Conservation (phyloP, 2,329 filamentous ascomycete species). For the Sporothrix humicola region DNA sequence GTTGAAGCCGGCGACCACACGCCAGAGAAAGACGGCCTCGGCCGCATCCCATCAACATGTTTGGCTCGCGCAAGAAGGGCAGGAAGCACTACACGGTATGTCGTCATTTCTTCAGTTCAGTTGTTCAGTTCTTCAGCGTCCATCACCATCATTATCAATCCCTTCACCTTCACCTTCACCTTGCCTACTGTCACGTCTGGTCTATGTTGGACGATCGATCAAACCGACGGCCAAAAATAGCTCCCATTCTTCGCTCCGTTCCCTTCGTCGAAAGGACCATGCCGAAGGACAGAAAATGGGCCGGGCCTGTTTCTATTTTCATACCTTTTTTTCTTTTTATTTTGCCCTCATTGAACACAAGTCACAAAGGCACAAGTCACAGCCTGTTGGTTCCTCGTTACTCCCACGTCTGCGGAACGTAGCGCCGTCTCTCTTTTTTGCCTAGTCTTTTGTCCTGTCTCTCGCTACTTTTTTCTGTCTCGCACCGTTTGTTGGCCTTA, state of each 20-base stretch:
- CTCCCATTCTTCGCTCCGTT: slow-evolving; percentile 25
- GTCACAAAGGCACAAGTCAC: too few relatives aligned
- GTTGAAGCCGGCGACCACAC: neutral
- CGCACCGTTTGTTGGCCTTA: neutral
- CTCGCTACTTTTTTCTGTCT: too few relatives aligned
- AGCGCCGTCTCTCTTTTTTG: neutral
- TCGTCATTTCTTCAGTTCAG: slow-evolving; percentile 39
- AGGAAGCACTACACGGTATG: slow-evolving; percentile 57
- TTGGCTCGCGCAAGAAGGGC: slow-evolving; percentile 58
- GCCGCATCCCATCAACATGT: slow-evolving; percentile 43
- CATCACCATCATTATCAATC: neutral
- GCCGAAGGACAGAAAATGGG: neutral
- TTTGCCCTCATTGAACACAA: neutral
- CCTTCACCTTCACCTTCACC: neutral
- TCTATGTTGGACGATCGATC: neutral
- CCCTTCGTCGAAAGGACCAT: neutral
- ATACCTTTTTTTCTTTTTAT: slow-evolving; percentile 6
- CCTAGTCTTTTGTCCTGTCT: neutral
- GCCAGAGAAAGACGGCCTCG: slow-evolving; percentile 1
- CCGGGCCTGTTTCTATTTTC: slow-evolving; percentile 12
- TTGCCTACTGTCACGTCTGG: neutral
- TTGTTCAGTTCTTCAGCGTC: slow-evolving; percentile 31
- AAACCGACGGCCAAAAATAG: slow-evolving; percentile 7
- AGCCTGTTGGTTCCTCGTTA: too few relatives aligned
- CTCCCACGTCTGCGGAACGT: slow-evolving; percentile 11